These are phyloP conservation scores for Hyphopichia homilentoma DNA, from an alignment of 805 yeast species.

Conservation along the genomic window DNA sequence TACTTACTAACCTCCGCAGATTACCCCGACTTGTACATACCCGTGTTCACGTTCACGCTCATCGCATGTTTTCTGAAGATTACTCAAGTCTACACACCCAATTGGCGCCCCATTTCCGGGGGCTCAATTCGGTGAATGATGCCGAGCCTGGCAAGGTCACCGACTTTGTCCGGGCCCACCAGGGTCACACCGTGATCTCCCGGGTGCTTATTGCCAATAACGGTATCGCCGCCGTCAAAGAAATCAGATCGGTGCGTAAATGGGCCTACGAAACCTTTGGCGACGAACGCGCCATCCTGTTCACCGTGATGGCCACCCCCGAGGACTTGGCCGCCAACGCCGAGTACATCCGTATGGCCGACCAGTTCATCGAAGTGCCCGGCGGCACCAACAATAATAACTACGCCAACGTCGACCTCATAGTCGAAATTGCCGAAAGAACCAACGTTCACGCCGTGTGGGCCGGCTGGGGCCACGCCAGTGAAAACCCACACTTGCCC, in stretches of 20 bases:
- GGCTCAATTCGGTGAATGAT: slow-evolving; percentile 69
- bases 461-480: slow-evolving; percentile 99
- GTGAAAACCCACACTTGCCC: slow-evolving; percentile 95
- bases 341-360: slow-evolving; percentile 98
- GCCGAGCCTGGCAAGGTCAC: slow-evolving; percentile 79
- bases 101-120: slow-evolving; percentile 74
- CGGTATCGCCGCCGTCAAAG: slow-evolving; percentile 99
- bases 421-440: slow-evolving; percentile 96
- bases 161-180: slow-evolving; percentile 78
- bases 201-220: slow-evolving; percentile 92
- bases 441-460: slow-evolving; percentile 97
- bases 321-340: slow-evolving; percentile 97
- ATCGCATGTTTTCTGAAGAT: no score
- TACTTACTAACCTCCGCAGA: no score
- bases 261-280: slow-evolving; percentile 99
- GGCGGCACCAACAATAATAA: slow-evolving; percentile 99
- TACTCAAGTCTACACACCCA: slow-evolving; percentile 24
- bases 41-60: no score
- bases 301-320: slow-evolving; percentile 99
- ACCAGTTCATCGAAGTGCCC: slow-evolving; percentile 96
- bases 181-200: slow-evolving; percentile 93
- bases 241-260: slow-evolving; percentile 93
- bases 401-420: slow-evolving; percentile 95
- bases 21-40: no score
- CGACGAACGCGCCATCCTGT: slow-evolving; percentile 87